Conservation (phyloP, 768 basidiomycete genomes). For the Coprinellus aureogranulatus region DNA sequence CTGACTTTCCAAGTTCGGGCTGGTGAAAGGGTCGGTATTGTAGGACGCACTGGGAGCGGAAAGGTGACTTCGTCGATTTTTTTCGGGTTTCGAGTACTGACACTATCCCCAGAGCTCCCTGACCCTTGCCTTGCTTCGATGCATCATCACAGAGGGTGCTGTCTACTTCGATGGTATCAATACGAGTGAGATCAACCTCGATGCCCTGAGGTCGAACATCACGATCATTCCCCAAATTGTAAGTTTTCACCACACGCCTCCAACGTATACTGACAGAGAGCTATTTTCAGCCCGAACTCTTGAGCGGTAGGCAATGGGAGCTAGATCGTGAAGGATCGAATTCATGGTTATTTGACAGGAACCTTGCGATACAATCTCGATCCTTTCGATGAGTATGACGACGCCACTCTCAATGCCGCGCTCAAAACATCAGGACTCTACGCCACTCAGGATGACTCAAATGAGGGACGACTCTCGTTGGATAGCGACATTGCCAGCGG, state of each 20-base stretch:
- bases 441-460: conserved; percentile 29
- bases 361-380: conserved; percentile 61
- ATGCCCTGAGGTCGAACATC: conserved; percentile 50
- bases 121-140: conserved; percentile 47
- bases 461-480: conserved; percentile 46
- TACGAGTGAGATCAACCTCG: conserved; percentile 47
- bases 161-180: conserved; percentile 54
- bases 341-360: too few species aligned
- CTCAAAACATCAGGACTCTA: conserved; percentile 36
- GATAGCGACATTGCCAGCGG: conserved; percentile 46
- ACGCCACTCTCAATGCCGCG: conserved; percentile 36
- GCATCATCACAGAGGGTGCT: conserved; percentile 50
- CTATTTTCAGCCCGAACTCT: too few species aligned
- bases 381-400: conserved; percentile 55
- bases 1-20: conserved; percentile 50
- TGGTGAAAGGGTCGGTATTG: conserved; percentile 57
- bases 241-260: too few species aligned
- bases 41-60: conserved; percentile 25
- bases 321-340: too few species aligned
- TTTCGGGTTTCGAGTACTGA: too few species aligned
- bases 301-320: too few species aligned
- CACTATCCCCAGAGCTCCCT: conserved; percentile 28
- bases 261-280: too few species aligned
- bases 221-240: conserved; percentile 53
- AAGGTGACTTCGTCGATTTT: too few species aligned